Base-by-base conservation (phyloP, 148 eudicot genomes). In the Cornus florida region DNA sequence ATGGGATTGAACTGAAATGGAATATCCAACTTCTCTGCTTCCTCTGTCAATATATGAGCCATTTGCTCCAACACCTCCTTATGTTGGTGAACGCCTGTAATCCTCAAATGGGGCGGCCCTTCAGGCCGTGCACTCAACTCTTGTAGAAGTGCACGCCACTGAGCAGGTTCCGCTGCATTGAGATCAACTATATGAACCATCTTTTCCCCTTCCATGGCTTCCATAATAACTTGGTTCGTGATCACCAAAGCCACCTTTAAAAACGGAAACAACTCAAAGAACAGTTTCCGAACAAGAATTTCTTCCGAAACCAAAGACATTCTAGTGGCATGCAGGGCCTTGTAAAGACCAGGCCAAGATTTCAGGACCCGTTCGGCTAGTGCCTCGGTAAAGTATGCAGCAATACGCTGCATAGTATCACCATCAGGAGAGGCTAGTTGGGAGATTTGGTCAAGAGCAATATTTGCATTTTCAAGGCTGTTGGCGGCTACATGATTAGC, bases 371-470 rank as follows among this genome's bases (percentile, higher is more conserved):
- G 86, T 20, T 96, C 95, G 11, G 95, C 94, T 0, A 96, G 86
- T n/a, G 99, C 93, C 83, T 93, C 97, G 2, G 98, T 85, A 67
- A 96, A 96, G 80, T 96, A 93, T 19, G 99, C 84, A 6, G 99
- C 98, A 13, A 95, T 96, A 17, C 99, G 88, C 83, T 96, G 99
- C 99, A 96, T 93, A 3, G 99, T 93, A 84, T 96, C 99, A 4
- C 99, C 99, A 39, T 90, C 88, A 19, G 99, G 93, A 6, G 98
- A 71, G 16, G 98, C 89, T 9, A 96, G 91, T 7, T 91, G 94
- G 13, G 99, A 92, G 41, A 93, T 93, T 85, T 92, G 94, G 31
- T 93, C 99, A 33, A 96, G 99, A 59, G 91, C 88, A 50, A 88
- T 70, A 73, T 96, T 93, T 0, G 99, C 97, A 85, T 88, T 89